Conservation (phyloP, 1,139 yeast genomes). For the Williopsis jadinii region DNA sequence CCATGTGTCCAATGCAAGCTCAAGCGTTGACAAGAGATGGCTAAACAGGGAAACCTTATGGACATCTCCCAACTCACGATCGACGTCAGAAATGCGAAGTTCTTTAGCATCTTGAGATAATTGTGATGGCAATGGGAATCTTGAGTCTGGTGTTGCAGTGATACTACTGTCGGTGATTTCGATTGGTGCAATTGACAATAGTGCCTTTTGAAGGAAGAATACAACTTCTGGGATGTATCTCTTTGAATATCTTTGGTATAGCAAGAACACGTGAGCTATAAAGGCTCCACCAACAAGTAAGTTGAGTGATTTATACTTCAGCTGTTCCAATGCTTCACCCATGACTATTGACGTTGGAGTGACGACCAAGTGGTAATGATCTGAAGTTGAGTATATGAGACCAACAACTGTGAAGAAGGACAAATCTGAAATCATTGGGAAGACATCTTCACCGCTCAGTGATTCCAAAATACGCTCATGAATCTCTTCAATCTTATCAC, state of each 20-base stretch:
- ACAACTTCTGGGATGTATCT: constrained; percentile 77
- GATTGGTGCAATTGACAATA: constrained; percentile 38
- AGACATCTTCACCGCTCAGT: constrained; percentile 16
- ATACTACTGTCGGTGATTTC: constrained; percentile 10
- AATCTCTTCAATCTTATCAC: constrained; percentile 39
- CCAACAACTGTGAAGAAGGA: constrained; percentile 69
- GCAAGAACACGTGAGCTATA: constrained; percentile 54
- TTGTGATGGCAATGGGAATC: constrained; percentile 18
- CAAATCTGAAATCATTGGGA: constrained; percentile 46
- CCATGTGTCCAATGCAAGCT: constrained; percentile 38
- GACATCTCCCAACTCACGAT: constrained; percentile 15
- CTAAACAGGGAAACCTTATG: constrained; percentile 28
- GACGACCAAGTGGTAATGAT: constrained; percentile 85
- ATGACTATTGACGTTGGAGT: constrained; percentile 77
- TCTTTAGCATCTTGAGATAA: constrained; percentile 5
- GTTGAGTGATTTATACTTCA: constrained; percentile 31
- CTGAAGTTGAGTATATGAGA: constrained; percentile 82
- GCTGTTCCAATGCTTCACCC: constrained; percentile 59
- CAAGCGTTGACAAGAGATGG: constrained; percentile 25
- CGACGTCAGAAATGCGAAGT: constrained; percentile 18
- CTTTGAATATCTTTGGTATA: constrained; percentile 74
- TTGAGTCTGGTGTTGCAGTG: constrained; percentile 20
- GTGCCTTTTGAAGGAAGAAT: constrained; percentile 48
- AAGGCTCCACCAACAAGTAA: constrained; percentile 47
- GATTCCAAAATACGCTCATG: constrained; percentile 39